Percentiles rank a stretch among this genome's conserved stretches.
Evolutionary conservation across 495 filamentous ascomycete genomes (phyloP).

Genomic region (Penicillium soppii): DNA sequence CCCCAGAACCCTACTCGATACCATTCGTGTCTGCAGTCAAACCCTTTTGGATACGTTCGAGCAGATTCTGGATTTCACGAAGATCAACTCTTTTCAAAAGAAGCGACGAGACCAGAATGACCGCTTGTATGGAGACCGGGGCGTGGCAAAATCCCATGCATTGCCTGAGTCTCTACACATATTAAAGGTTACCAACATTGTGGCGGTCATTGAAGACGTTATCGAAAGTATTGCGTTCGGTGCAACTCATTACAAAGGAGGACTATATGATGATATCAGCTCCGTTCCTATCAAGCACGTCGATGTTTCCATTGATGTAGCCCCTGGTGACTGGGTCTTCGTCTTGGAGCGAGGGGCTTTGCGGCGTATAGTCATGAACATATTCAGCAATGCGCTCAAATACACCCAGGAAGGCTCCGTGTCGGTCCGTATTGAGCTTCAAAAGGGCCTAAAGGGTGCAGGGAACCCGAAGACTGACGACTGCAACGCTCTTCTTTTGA

Average conservation of each 20-base stretch:
- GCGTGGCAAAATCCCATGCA: slow-evolving; percentile 1
- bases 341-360: slow-evolving; percentile 42
- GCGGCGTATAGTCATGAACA: slow-evolving; percentile 45
- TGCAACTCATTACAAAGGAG: neutral
- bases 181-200: slow-evolving; percentile 30
- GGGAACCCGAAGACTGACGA: neutral
- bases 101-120: neutral
- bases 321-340: slow-evolving; percentile 30
- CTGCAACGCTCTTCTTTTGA: slow-evolving; percentile 15
- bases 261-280: neutral
- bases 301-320: slow-evolving; percentile 36
- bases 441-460: neutral
- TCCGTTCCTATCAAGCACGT: neutral
- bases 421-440: slow-evolving; percentile 25
- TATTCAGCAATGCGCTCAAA: slow-evolving; percentile 48
- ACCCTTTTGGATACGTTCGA: slow-evolving; percentile 67
- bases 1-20: slow-evolving; percentile 51
- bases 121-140: neutral
- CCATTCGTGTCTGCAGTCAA: slow-evolving; percentile 56
- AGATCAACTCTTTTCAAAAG: slow-evolving; percentile 46
- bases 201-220: slow-evolving; percentile 38
- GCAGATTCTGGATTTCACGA: slow-evolving; percentile 59
- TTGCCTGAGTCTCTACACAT: slow-evolving; percentile 9
- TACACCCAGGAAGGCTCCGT: slow-evolving; percentile 26
- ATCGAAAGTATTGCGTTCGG: slow-evolving; percentile 33